Evolutionary conservation across 306 rosid species (phyloP), one percentile per base, ranked within the genome.

Genomic region (Purshia tridentata): DNA sequence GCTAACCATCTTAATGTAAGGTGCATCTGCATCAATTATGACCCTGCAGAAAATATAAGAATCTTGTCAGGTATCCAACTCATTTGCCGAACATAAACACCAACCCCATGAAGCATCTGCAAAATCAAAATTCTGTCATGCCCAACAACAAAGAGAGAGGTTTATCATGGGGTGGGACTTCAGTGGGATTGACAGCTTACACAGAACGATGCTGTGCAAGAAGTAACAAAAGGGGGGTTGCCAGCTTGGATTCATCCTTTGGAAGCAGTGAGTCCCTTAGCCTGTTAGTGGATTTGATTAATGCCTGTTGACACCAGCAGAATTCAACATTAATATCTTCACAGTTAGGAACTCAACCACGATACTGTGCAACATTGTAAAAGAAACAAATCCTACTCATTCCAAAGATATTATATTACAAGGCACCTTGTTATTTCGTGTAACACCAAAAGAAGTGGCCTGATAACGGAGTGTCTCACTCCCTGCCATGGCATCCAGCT

Each of bases 401-500:
- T 49, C 37, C 19, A 1, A 35, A 49, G 15, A 67, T 37, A 15
- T 22, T 15, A 67, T n/a, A 19, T 72, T 61, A 23, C 10, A 50
- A 45, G 19, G 41, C 77, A 94, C 99, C 99, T 94, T 94, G 81
- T 94, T 94, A 85, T 94, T 92, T 67, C 95, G 90, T 61, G 97
- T 81, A 53, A 87, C 91, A 48, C 99, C 99, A 76, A 91, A 94
- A 63, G 95, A 90, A 55, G 99, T 94, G 60, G 99, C 92, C 78
- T 91, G 97, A 76, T 88, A 92, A 59, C 96, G 92, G 40, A 94
- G 96, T 50, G 99, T 89, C 84, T 91, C 99, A 79, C 99, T 85
- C 77, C 99, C 99, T 9, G 99, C 99, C 97, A 91, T 94, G 46
- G 97, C 86, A 83, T 94, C 99, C 81, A 94, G 84, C 86, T 94